These are phyloP conservation scores for Monosporascus sp. DNA, from an alignment of 2,329 filamentous ascomycete species.

Conservation along the genomic window DNA sequence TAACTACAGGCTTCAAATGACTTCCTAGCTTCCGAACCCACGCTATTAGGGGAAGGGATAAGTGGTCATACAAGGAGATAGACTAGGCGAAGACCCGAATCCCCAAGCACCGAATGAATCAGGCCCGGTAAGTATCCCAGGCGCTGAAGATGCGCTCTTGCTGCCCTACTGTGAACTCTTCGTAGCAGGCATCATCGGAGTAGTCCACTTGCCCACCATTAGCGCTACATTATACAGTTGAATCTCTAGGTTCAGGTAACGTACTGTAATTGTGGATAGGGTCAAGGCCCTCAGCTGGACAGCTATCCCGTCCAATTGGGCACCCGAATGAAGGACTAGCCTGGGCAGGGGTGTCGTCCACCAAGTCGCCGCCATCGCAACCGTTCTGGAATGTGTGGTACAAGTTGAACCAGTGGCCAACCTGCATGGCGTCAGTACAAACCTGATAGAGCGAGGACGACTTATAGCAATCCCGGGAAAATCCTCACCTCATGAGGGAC, in stretches of 20 bases:
- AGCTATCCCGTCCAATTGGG: constrained; percentile 29
- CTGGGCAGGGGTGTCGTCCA: constrained; percentile 36
- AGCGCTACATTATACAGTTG: background rate
- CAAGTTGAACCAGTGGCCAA: constrained; percentile 8
- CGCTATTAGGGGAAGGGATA: too few relatives aligned
- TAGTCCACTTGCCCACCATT: background rate
- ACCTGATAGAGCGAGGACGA: background rate
- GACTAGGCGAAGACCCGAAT: too few relatives aligned
- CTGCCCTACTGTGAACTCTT: constrained; percentile 40
- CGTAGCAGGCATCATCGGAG: constrained; percentile 30
- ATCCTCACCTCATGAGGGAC: constrained; percentile 28
- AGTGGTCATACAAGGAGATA: too few relatives aligned
- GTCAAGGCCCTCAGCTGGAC: constrained; percentile 23
- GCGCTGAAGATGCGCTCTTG: constrained; percentile 33
- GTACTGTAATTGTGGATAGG: constrained; percentile 30
- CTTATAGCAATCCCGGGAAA: too few relatives aligned
- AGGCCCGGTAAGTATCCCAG: constrained; percentile 31
- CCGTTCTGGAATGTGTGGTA: constrained; percentile 38
- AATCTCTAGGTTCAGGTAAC: background rate
- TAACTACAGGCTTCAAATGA: too few relatives aligned
- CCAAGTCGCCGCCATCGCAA: constrained; percentile 34
- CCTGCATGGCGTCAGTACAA: background rate
- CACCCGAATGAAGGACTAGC: constrained; percentile 31
- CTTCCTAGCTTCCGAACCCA: too few relatives aligned
- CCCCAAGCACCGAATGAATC: too few relatives aligned